These are phyloP conservation scores for Nicotiana undulata DNA, from an alignment of 257 asterid genomes.

Conservation along the genomic window DNA sequence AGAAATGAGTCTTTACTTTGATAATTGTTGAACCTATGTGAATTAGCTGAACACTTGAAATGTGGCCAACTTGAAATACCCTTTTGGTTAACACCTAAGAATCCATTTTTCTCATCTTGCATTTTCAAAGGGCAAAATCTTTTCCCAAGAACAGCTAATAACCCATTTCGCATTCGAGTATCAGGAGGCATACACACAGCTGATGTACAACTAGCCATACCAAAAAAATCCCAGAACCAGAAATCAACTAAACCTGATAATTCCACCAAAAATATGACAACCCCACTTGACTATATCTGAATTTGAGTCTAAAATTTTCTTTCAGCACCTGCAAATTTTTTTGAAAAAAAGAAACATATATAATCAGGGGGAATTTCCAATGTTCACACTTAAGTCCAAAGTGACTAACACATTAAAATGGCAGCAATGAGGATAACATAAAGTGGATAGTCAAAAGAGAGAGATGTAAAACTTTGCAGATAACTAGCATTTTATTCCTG, in stretches of 20 bases:
- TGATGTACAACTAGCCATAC: conserved; percentile 58
- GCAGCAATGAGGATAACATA: not conserved
- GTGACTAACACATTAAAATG: not conserved
- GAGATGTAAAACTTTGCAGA: not conserved
- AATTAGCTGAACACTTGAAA: conserved; percentile 40
- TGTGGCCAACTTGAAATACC: conserved; percentile 24
- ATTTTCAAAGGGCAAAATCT: conserved; percentile 41
- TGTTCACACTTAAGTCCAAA: not conserved
- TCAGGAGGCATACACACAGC: conserved; percentile 52
- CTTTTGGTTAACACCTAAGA: conserved; percentile 24
- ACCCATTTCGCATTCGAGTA: conserved; percentile 35
- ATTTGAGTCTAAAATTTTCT: not conserved
- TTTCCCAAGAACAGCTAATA: conserved; percentile 37
- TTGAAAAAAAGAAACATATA: not conserved
- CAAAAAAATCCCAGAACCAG: not conserved
- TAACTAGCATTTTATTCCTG: not conserved
- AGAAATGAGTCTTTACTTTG: conserved; percentile 64
- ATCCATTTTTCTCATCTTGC: conserved; percentile 39
- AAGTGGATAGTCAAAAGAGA: not conserved
- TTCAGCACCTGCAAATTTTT: not conserved
- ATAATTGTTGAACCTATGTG: conserved; percentile 47
- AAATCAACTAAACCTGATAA: not conserved
- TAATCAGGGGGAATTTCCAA: not conserved
- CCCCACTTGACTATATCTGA: not conserved
- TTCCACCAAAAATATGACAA: not conserved